Evolutionary conservation across 2,329 filamentous ascomycete genomes (phyloP), one percentile per base, ranked within the genome.

Genomic region (Scortechinia acanthostroma): DNA sequence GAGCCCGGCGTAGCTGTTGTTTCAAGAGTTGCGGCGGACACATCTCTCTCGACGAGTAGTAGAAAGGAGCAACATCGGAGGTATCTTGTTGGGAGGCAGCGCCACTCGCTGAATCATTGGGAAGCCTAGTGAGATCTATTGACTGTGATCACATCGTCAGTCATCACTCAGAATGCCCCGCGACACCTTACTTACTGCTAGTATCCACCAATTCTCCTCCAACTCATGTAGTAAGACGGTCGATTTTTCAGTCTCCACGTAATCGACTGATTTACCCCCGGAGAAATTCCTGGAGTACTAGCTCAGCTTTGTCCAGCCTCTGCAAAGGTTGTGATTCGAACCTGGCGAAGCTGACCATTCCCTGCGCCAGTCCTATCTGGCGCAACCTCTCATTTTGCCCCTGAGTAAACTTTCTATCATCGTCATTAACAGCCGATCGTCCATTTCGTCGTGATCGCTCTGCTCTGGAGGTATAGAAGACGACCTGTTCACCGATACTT

Each of bases 351-450:
- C 83, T 87, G 48, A 95, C 85, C 85, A 97, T 95, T 59, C 91
- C 93, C 68, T 98, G 93, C 33, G 93, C 93, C 50, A 98, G 79
- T 28, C 93, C 93, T 59, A 98, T 90, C 70, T 96, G 91, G 51
- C 93, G 80, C 55, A 97, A 70, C 54, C 84, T 85, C 67, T 95
- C 87, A 63, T 97, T 40, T 6, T 6, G 6, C 6, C 20, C 35
- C 6, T 6, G 13, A 6, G 6, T 10, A 19, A 17, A 19, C 14
- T 40, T 40, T 6, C 6, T 93, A 58, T 82, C 80, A 56, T 90
- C 81, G 52, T 88, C 80, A 43, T 76, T 17, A 10, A 6, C 17
- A 6, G 17, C 35, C 14, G 20, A 6, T 6, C 35, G 6, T 40
- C 20, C 35, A 10, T 13, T 40, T 6, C 35, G 35, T 19, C 17